Percentiles rank a stretch among this genome's conserved stretches.
Evolutionary conservation across 352 stramenopile species (phyloP).

Genomic region (Globisporangium solare): DNA sequence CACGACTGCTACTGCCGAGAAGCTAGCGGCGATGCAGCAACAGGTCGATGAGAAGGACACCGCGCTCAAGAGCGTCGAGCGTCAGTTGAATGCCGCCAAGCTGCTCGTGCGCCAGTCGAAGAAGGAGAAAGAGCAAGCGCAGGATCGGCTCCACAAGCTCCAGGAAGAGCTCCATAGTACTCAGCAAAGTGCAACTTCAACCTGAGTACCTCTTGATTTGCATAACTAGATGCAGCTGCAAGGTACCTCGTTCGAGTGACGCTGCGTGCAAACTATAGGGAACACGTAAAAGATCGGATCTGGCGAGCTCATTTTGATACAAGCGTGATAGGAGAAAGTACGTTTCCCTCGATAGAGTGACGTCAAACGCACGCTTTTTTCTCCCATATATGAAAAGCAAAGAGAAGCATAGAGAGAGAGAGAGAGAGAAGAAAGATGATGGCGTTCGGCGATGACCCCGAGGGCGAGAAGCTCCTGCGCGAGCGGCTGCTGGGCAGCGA

Average conservation of each 20-base stretch:
- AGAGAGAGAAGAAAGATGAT: slow-evolving; percentile 21
- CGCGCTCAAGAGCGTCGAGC: slow-evolving; percentile 44
- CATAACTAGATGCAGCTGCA: neutral
- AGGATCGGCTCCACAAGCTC: slow-evolving; percentile 38
- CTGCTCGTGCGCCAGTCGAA: slow-evolving; percentile 58
- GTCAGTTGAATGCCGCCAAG: slow-evolving; percentile 65
- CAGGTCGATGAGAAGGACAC: slow-evolving; percentile 41
- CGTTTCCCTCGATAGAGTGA: neutral
- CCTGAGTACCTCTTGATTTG: neutral
- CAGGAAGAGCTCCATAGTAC: slow-evolving; percentile 17
- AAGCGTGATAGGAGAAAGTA: neutral
- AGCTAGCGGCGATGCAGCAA: slow-evolving; percentile 29
- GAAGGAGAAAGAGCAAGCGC: slow-evolving; percentile 63
- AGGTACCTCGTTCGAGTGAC: neutral
- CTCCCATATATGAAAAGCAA: neutral
- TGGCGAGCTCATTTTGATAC: neutral
- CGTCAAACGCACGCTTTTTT: neutral
- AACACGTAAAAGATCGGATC: no score
- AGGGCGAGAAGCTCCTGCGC: slow-evolving; percentile 13
- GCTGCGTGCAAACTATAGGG: neutral
- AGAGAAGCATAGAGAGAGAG: neutral
- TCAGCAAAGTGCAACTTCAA: slow-evolving; percentile 5
- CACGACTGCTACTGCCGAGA: slow-evolving; percentile 19
- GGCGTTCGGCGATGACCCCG: slow-evolving; percentile 21
- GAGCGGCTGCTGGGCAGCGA: slow-evolving; percentile 19